These are phyloP conservation scores for Heterobasidion parviporum DNA, from an alignment of 1,284 basidiomycete genomes.

Conservation along the genomic window DNA sequence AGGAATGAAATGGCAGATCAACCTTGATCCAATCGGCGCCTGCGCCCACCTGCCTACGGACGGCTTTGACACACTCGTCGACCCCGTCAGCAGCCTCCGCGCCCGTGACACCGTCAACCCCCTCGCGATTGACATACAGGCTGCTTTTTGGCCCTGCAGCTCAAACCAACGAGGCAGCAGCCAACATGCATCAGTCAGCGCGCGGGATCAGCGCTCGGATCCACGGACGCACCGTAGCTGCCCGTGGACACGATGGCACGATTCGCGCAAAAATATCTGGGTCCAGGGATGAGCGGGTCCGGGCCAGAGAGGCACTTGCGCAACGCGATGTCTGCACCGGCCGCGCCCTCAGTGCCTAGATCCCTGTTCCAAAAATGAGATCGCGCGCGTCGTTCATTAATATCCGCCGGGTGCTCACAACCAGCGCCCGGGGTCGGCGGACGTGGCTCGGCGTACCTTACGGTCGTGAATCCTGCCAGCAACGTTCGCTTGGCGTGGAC, in stretches of 20 bases:
- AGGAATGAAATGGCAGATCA: neutral
- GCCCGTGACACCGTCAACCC: constrained; percentile 47
- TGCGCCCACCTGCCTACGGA: constrained; percentile 57
- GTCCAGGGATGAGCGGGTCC: constrained; percentile 47
- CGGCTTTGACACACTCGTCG: constrained; percentile 46
- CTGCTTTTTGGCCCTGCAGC: constrained; percentile 44
- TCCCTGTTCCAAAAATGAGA: constrained; percentile 32
- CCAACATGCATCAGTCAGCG: neutral
- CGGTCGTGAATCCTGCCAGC: constrained; percentile 58
- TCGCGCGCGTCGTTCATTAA: too few relatives aligned
- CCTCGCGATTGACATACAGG: constrained; percentile 37
- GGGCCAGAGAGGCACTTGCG: constrained; percentile 48
- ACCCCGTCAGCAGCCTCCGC: constrained; percentile 53
- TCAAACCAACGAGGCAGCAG: neutral
- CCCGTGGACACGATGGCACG: constrained; percentile 56
- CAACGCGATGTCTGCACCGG: constrained; percentile 53
- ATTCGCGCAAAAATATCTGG: constrained; percentile 56
- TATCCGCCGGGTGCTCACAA: too few relatives aligned
- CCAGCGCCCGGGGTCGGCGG: neutral
- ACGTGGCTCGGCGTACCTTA: constrained; percentile 32
- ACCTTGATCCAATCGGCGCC: constrained; percentile 64
- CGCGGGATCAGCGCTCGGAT: neutral
- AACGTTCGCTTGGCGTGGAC: constrained; percentile 53
- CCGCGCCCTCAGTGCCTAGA: constrained; percentile 59
- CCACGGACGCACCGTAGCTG: constrained; percentile 39